Base-by-base conservation (phyloP, 192 early-diverging fungal species). In the Polychytrium aggregatum region DNA sequence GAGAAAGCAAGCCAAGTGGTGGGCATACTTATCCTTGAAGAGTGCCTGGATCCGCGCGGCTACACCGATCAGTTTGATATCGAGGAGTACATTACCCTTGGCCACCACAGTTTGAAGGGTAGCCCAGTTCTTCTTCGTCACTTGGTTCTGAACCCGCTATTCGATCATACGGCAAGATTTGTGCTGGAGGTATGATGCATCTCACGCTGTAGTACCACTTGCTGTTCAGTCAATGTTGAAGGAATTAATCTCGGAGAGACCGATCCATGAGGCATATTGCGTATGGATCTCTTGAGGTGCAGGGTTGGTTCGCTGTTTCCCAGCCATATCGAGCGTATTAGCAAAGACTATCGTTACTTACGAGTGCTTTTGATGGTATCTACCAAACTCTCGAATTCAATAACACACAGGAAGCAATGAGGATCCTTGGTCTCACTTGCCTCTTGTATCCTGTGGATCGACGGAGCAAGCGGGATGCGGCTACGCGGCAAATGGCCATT, bases 21-120 rank as follows among this genome's bases (percentile, higher is more conserved):
- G n/a, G n/a, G n/a, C n/a, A n/a, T n/a, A n/a, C n/a, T 33, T 2
- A 37, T 70, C 3, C 44, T 75, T 2, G 44, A 70, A 36, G 48
- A 52, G 38, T 42, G 37, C 30, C 42, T 43, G 28, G 59, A 56
- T 11, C 37, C 46, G 6, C 54, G 52, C 7, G 63, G 40, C 18
- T 57, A 53, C 28, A 50, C 58, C 9, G 70, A 76, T 41, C 74
- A 76, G 47, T 76, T 70, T 49, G 65, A 66, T 37, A 64, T 73
- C 16, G 64, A 67, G 38, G 47, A 63, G 20, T 76, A 52, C 53
- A 43, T 65, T 0, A 42, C 63, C 35, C 36, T 60, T 1, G 39
- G 56, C 11, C 38, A 58, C 10, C 38, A 48, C 10, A 27, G 41
- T 20, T 26, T 63, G 7, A 41, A 52, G 16, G 50, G 39, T 14